A percentile compares a stretch with the other conserved stretches of the same genome.
Evolutionary conservation across 164 flowering plant genomes (phyloP).

Genomic region (Stephania japonica): DNA sequence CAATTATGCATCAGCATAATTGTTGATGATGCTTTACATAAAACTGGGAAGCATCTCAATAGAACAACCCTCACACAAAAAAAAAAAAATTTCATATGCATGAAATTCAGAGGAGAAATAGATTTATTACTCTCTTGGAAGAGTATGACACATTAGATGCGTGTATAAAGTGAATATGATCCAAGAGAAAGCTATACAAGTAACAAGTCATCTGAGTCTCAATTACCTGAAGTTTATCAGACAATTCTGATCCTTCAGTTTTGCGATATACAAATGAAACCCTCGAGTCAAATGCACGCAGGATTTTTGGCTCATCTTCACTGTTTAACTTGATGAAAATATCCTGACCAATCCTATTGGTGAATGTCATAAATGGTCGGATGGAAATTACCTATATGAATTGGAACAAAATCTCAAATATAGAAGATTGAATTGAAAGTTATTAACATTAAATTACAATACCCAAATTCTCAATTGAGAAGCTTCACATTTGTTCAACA

Average conservation of each 20-base stretch:
- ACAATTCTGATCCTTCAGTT: conserved; percentile 32
- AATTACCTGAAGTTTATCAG: conserved; percentile 60
- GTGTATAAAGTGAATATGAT: not conserved
- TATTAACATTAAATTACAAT: not conserved
- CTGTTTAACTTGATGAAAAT: conserved; percentile 54
- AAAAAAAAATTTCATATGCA: too few species aligned
- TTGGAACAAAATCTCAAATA: conserved; percentile 7
- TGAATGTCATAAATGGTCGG: conserved; percentile 90
- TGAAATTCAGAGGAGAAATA: not conserved
- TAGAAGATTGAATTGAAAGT: not conserved
- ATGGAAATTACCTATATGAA: conserved; percentile 58
- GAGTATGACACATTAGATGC: not conserved
- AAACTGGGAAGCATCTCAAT: too few species aligned
- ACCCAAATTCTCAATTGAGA: not conserved
- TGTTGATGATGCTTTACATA: too few species aligned
- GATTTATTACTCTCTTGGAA: not conserved
- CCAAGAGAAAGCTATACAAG: not conserved
- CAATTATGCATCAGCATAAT: too few species aligned
- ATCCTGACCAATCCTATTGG: conserved; percentile 81
- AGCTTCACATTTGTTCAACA: not conserved
- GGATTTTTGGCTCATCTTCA: conserved; percentile 71
- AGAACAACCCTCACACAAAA: too few species aligned
- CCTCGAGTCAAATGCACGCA: conserved; percentile 69
- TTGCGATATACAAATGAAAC: conserved; percentile 56
- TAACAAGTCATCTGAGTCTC: not conserved